Evolutionary conservation across 225 moss, liverwort and hornwort genomes (phyloP).

Genomic region (Pseudisothecium myosuroides): DNA sequence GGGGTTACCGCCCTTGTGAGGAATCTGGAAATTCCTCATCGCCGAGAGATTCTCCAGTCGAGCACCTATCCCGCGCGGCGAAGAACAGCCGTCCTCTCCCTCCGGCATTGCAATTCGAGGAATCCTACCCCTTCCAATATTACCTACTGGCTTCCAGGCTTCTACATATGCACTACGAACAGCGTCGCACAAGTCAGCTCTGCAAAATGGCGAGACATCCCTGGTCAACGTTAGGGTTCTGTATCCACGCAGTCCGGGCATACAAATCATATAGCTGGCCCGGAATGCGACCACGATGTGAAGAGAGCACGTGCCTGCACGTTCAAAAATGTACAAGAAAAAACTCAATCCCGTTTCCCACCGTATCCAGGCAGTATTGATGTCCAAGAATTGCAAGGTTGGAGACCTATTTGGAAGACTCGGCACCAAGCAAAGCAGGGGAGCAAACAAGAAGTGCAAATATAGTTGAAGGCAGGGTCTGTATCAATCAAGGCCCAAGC

Average conservation of each 20-base stretch:
- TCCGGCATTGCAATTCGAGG: background rate
- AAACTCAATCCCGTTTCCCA: background rate
- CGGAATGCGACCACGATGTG: background rate
- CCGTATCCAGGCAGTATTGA: background rate
- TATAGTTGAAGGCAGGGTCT: background rate
- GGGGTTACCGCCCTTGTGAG: slow-evolving; percentile 5
- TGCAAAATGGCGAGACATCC: background rate
- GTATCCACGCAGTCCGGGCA: background rate
- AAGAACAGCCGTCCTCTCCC: background rate
- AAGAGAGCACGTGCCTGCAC: background rate
- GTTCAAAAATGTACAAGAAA: background rate
- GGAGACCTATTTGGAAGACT: background rate
- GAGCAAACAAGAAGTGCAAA: background rate
- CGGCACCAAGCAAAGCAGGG: background rate
- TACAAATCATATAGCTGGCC: background rate
- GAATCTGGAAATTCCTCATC: slow-evolving; percentile 12
- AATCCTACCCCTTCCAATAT: background rate
- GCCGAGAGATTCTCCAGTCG: background rate
- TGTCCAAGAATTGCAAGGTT: background rate
- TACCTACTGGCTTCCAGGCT: background rate
- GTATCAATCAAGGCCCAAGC: background rate
- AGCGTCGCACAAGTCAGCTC: background rate
- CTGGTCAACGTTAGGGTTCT: background rate
- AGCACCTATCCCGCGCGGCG: background rate
- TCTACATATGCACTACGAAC: background rate